These are phyloP conservation scores for Cicer arietinum DNA, from an alignment of 306 rosid species.

Conservation along the genomic window DNA sequence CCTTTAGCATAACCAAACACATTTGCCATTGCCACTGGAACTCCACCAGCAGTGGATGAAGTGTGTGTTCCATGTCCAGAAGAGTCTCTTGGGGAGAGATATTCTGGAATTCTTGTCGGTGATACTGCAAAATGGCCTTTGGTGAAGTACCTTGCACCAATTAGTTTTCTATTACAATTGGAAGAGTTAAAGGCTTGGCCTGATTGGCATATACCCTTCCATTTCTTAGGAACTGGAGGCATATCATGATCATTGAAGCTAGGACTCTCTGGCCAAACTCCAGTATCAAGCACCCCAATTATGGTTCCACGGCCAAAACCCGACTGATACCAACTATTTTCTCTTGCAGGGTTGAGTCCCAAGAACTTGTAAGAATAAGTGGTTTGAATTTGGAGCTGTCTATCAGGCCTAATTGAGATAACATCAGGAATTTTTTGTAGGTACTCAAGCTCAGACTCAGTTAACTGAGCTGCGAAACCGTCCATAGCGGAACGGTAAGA, in stretches of 20 bases:
- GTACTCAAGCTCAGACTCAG: slow-evolving; percentile 67
- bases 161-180: slow-evolving; percentile 77
- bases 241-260: slow-evolving; percentile 75
- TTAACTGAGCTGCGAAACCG: slow-evolving; percentile 82
- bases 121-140: slow-evolving; percentile 76
- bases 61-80: slow-evolving; percentile 95
- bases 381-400: slow-evolving; percentile 61
- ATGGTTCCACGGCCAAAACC: slow-evolving; percentile 74
- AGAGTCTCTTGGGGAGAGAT: slow-evolving; percentile 82
- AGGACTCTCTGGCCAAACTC: slow-evolving; percentile 95
- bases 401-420: slow-evolving; percentile 71
- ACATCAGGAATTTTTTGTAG: slow-evolving; percentile 70
- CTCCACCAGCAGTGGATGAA: slow-evolving; percentile 82
- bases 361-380: slow-evolving; percentile 89
- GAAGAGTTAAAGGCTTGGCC: slow-evolving; percentile 76
- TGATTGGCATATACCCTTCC: slow-evolving; percentile 85
- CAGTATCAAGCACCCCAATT: slow-evolving; percentile 88
- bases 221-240: slow-evolving; percentile 78
- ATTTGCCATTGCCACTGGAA: slow-evolving; percentile 60
- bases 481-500: slow-evolving; percentile 86
- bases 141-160: slow-evolving; percentile 90
- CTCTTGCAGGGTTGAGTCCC: slow-evolving; percentile 63
- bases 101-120: slow-evolving; percentile 60
- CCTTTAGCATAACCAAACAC: slow-evolving; percentile 83
- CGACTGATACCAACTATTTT: slow-evolving; percentile 70